Conservation (phyloP, 169 alveolate genomes). For the Eimeria brunetti region DNA sequence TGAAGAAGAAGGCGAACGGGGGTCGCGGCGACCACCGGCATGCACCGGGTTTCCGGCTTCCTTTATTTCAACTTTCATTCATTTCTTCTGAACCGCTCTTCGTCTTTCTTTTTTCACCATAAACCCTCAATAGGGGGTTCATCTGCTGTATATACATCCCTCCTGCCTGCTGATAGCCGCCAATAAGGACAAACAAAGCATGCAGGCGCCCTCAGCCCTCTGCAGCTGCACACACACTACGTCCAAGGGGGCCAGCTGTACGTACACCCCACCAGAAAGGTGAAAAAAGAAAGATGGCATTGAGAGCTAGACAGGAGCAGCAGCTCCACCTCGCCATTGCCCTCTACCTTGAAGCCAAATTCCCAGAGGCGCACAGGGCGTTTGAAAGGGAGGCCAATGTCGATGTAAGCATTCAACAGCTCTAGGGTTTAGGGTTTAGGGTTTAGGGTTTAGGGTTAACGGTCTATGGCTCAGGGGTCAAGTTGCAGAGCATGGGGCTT, state of each 20-base stretch:
- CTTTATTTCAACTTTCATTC: neutral
- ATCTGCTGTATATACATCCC: neutral
- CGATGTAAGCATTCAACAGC: slow-evolving; percentile 25
- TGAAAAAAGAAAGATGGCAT: slow-evolving; percentile 20
- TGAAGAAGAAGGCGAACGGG: neutral
- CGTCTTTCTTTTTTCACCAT: neutral
- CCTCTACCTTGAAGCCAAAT: slow-evolving; percentile 59
- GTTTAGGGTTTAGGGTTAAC: neutral
- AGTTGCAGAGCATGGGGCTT: too few species aligned
- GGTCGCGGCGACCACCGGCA: slow-evolving; percentile 18
- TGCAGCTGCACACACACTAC: neutral
- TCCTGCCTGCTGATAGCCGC: neutral
- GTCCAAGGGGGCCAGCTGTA: neutral
- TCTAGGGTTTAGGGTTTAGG: neutral
- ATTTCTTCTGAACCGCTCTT: neutral
- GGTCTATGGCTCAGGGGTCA: too few species aligned
- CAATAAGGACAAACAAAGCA: neutral
- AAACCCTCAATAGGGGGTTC: neutral
- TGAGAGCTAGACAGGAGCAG: slow-evolving; percentile 74
- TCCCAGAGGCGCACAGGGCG: slow-evolving; percentile 60
- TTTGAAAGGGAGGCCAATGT: slow-evolving; percentile 56
- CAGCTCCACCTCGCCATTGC: slow-evolving; percentile 74
- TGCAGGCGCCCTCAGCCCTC: slow-evolving; percentile 33
- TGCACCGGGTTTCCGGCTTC: neutral
- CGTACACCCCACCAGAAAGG: neutral